Evolutionary conservation across 2,329 filamentous ascomycete species (phyloP).

Genomic region (Ophiocordyceps camponoti-rufipedis): DNA sequence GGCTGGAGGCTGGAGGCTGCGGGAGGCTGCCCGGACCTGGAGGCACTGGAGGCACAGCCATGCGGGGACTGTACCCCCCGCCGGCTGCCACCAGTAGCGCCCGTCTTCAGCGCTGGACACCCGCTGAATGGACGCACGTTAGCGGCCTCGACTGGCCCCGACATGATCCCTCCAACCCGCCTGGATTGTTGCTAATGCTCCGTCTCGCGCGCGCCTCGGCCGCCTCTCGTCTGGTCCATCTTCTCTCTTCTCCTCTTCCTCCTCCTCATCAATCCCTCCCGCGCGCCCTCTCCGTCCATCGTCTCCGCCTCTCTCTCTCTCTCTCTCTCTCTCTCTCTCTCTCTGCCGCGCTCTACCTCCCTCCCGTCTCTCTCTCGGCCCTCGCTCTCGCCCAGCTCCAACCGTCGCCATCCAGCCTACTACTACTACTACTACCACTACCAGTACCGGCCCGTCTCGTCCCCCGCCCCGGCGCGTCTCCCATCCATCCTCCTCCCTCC

Average conservation of each 20-base stretch:
- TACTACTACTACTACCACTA: too few relatives aligned
- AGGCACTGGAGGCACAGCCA: too few relatives aligned
- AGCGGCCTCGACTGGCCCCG: background rate
- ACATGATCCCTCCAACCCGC: slow-evolving; percentile 1
- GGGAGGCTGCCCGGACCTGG: too few relatives aligned
- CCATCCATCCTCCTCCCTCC: background rate
- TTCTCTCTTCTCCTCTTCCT: background rate
- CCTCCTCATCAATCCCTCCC: too few relatives aligned
- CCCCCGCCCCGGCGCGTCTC: background rate
- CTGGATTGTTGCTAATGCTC: slow-evolving; percentile 2
- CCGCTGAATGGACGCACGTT: too few relatives aligned
- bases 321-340: background rate
- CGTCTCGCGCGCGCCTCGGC: slow-evolving; percentile 1
- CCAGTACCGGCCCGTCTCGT: background rate
- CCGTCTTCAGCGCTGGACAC: too few relatives aligned
- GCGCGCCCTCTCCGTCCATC: too few relatives aligned
- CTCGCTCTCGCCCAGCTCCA: background rate
- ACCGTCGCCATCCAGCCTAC: background rate
- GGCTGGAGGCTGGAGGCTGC: too few relatives aligned
- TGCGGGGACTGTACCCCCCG: too few relatives aligned
- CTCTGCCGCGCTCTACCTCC: background rate
- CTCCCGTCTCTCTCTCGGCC: background rate
- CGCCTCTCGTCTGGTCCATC: background rate
- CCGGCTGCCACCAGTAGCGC: background rate
- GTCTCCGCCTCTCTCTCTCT: background rate